These are phyloP conservation scores for Puccinia triticina DNA, from an alignment of 1,284 basidiomycete genomes.

Conservation along the genomic window DNA sequence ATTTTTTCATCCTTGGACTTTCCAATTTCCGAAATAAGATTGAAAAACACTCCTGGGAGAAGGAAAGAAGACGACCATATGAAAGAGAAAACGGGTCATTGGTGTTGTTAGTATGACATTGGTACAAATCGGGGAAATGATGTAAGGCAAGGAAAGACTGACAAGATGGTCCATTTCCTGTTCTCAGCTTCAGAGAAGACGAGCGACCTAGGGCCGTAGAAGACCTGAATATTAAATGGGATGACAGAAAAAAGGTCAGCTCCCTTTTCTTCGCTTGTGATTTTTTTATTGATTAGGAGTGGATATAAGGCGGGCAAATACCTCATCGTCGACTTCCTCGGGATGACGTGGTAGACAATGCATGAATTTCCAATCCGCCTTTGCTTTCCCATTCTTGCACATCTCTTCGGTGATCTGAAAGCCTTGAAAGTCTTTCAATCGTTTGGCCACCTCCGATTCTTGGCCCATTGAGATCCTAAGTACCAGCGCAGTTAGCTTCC, in stretches of 20 bases:
- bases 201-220: conserved; percentile 58
- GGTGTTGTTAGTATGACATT: background rate
- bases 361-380: conserved; percentile 89
- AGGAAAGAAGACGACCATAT: background rate
- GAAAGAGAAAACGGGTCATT: background rate
- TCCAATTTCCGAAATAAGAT: conserved; percentile 40
- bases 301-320: background rate
- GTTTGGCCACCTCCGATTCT: conserved; percentile 88
- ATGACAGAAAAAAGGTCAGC: background rate
- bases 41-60: conserved; percentile 42
- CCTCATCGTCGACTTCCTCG: conserved; percentile 89
- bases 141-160: background rate
- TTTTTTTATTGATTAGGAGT: background rate
- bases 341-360: conserved; percentile 92
- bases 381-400: conserved; percentile 71
- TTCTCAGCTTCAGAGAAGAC: conserved; percentile 61
- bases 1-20: background rate
- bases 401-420: conserved; percentile 86
- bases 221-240: conserved; percentile 53
- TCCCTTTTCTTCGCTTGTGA: background rate
- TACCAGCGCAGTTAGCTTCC: background rate
- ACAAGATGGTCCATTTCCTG: conserved; percentile 60
- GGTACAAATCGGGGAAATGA: background rate
- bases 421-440: conserved; percentile 82
- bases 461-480: conserved; percentile 96